Evolutionary conservation across 2,329 filamentous ascomycete species (phyloP).

Genomic region (Scortechinia acanthostroma): DNA sequence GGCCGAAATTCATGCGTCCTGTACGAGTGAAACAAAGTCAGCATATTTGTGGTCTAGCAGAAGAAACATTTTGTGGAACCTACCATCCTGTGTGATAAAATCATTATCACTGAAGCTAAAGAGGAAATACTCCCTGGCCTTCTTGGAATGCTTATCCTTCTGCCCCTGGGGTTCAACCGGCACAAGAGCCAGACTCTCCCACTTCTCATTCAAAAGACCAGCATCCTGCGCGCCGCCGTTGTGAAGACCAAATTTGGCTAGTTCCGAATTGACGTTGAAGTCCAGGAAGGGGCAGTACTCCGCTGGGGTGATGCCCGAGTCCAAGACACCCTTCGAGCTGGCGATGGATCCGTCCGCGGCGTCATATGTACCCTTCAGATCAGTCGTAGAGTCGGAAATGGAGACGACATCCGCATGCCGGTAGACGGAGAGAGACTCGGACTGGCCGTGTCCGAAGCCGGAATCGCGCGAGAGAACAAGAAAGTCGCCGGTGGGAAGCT

Average conservation of each 20-base stretch:
- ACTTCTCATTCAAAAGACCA: constrained; percentile 66
- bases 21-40: no score
- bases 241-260: constrained; percentile 59
- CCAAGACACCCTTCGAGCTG: constrained; percentile 39
- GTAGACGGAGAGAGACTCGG: constrained; percentile 45
- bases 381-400: constrained; percentile 43
- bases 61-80: constrained; percentile 13
- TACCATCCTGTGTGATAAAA: constrained; percentile 66
- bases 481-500: constrained; percentile 55
- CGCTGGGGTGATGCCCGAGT: constrained; percentile 43
- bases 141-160: constrained; percentile 7
- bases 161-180: constrained; percentile 37
- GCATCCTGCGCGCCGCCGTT: constrained; percentile 58
- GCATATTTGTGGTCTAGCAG: no score
- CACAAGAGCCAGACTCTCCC: constrained; percentile 62
- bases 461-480: constrained; percentile 61
- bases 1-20: constrained; percentile 43
- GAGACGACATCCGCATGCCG: constrained; percentile 66
- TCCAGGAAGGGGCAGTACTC: constrained; percentile 62
- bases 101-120: constrained; percentile 68
- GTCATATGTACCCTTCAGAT: constrained; percentile 34
- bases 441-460: constrained; percentile 46
- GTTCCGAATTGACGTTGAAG: constrained; percentile 58
- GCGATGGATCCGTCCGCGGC: constrained; percentile 10
- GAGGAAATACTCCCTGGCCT: constrained; percentile 54